phyloP scores from a whole-genome alignment of 169 alveolate species.

The Plasmodium coatneyi region DNA sequence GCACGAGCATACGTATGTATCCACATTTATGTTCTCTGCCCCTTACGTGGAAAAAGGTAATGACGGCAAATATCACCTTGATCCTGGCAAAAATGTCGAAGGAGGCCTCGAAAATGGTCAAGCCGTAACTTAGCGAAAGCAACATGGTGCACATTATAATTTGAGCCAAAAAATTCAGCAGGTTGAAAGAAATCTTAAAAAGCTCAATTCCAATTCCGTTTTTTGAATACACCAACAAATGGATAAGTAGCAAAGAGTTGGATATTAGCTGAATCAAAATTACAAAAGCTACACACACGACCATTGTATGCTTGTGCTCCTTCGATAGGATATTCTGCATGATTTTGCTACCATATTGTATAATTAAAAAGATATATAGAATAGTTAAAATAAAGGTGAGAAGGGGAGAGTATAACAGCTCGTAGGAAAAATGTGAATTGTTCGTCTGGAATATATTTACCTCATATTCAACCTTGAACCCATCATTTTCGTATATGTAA shows the following conservation, averaged over 20 bases:
- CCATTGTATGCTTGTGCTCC: constrained; percentile 46
- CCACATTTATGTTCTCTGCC: background rate
- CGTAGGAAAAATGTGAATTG: constrained; percentile 68
- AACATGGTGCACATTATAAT: constrained; percentile 71
- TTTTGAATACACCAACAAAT: constrained; percentile 59
- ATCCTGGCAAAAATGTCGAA: constrained; percentile 24
- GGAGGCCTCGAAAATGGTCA: constrained; percentile 48
- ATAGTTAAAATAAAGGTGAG: constrained; percentile 45
- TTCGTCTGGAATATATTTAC: constrained; percentile 61
- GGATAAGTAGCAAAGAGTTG: constrained; percentile 45
- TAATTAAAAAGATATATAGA: constrained; percentile 45
- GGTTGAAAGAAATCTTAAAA: constrained; percentile 51
- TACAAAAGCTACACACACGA: constrained; percentile 50
- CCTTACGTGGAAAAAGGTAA: constrained; percentile 66
- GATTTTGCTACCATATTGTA: constrained; percentile 43
- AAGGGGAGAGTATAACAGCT: constrained; percentile 48
- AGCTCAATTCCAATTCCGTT: constrained; percentile 64
- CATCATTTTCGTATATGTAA: constrained; percentile 67
- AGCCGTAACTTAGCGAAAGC: constrained; percentile 64
- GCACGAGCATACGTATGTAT: background rate
- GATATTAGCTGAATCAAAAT: constrained; percentile 58
- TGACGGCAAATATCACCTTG: constrained; percentile 29
- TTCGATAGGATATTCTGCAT: constrained; percentile 40
- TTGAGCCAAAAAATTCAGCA: constrained; percentile 59
- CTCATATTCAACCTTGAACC: constrained; percentile 55